Conservation (phyloP, 345 rosid genomes). For the Linum usitatissimum region DNA sequence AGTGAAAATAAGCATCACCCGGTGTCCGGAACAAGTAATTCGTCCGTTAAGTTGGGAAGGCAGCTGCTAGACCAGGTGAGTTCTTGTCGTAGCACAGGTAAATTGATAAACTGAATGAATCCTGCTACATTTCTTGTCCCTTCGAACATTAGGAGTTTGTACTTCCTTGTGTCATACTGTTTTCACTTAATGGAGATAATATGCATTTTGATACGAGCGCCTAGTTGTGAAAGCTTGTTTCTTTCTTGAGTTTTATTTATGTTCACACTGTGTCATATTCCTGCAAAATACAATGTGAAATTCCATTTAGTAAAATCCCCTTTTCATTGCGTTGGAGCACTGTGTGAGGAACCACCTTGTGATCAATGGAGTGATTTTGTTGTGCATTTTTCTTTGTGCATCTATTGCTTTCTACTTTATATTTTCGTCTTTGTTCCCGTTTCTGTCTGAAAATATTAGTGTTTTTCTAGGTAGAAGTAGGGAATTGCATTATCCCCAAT, state of each 20-base stretch:
- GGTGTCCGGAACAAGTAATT: conserved; percentile 37
- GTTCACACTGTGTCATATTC: not conserved
- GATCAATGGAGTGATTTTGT: not conserved
- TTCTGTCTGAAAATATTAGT: not conserved
- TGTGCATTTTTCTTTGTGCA: not conserved
- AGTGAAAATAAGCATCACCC: conserved; percentile 33
- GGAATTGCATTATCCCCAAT: not conserved
- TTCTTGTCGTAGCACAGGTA: not conserved
- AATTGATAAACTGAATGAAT: not conserved
- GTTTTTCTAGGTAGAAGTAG: not conserved
- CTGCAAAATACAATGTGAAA: not conserved
- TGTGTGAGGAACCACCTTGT: not conserved
- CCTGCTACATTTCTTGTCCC: not conserved
- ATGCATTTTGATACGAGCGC: not conserved
- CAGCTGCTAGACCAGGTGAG: conserved; percentile 61
- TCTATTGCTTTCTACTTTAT: not conserved
- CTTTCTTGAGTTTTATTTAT: too few species aligned
- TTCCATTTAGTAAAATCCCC: too few species aligned
- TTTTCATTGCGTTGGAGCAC: not conserved
- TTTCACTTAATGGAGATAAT: not conserved
- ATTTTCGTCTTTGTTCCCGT: not conserved
- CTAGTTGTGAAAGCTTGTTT: not conserved
- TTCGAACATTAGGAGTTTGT: not conserved
- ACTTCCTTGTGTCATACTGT: not conserved
- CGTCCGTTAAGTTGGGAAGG: conserved; percentile 62